Evolutionary conservation across 2,329 filamentous ascomycete genomes (phyloP).

Genomic region (Stagonosporopsis rhizophila): DNA sequence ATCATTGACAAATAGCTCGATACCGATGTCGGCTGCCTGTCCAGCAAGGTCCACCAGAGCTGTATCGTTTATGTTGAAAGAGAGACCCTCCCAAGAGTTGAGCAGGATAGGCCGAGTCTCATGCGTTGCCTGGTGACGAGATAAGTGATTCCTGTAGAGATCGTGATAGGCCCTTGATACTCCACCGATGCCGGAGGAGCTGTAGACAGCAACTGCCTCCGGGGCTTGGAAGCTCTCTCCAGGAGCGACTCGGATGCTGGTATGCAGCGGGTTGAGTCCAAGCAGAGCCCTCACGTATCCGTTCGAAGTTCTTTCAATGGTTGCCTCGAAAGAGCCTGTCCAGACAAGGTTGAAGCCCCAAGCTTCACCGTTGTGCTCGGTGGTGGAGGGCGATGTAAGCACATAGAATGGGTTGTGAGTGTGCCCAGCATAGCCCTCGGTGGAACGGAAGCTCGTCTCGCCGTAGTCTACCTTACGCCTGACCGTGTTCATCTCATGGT

Average conservation of each 20-base stretch:
- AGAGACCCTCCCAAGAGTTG: constrained; percentile 71
- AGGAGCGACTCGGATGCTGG: constrained; percentile 64
- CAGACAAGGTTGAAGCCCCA: constrained; percentile 72
- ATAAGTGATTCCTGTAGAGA: constrained; percentile 67
- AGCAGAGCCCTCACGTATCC: constrained; percentile 67
- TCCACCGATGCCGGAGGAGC: constrained; percentile 63
- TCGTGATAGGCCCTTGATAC: constrained; percentile 69
- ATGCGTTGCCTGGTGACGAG: constrained; percentile 62
- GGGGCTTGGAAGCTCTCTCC: constrained; percentile 67
- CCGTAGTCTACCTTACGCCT: constrained; percentile 65
- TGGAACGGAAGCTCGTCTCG: constrained; percentile 64
- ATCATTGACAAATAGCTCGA: constrained; percentile 70
- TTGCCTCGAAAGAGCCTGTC: constrained; percentile 67
- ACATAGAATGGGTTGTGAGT: constrained; percentile 70
- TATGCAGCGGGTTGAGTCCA: constrained; percentile 67
- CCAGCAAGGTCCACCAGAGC: constrained; percentile 63
- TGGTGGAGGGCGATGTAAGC: constrained; percentile 63
- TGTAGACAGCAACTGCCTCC: constrained; percentile 69
- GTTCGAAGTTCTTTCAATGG: constrained; percentile 69
- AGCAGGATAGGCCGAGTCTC: constrained; percentile 63
- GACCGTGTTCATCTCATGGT: constrained; percentile 63
- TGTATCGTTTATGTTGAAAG: constrained; percentile 65
- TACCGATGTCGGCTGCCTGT: constrained; percentile 65
- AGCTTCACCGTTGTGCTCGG: constrained; percentile 66
- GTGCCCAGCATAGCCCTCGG: constrained; percentile 68